A percentile compares a stretch with the other conserved stretches of the same genome.
These are phyloP conservation scores for Dendryphion nanum DNA, from an alignment of 2,329 filamentous ascomycete species.

Conservation along the genomic window DNA sequence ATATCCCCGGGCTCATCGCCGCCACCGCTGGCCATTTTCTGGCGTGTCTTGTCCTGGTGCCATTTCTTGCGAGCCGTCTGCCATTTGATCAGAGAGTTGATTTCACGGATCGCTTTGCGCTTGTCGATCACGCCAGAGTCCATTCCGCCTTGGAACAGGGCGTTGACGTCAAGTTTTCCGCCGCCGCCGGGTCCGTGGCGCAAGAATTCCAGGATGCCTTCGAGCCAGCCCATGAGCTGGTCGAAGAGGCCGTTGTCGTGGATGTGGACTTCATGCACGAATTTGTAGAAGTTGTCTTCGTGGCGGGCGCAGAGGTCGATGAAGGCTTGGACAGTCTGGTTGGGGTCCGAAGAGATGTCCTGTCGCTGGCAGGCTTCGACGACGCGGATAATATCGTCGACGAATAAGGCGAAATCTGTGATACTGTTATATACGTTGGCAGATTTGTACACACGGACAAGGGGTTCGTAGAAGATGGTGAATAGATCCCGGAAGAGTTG, in stretches of 20 bases:
- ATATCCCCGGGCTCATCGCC: constrained; percentile 46
- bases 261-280: constrained; percentile 94
- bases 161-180: constrained; percentile 91
- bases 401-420: constrained; percentile 90
- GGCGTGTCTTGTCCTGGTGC: constrained; percentile 95
- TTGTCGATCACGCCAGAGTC: constrained; percentile 68
- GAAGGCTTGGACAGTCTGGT: constrained; percentile 96
- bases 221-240: constrained; percentile 95
- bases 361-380: constrained; percentile 66
- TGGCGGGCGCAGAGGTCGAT: constrained; percentile 95
- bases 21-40: constrained; percentile 95
- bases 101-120: constrained; percentile 71
- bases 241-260: constrained; percentile 97
- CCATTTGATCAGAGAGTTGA: constrained; percentile 85
- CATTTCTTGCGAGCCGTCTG: constrained; percentile 95
- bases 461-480: constrained; percentile 97
- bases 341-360: constrained; percentile 91
- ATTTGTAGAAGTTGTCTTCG: constrained; percentile 97
- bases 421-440: constrained; percentile 98
- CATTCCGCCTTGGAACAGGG: constrained; percentile 78
- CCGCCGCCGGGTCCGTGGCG: constrained; percentile 75
- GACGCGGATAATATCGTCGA: constrained; percentile 88
- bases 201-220: constrained; percentile 90
- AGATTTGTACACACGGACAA: constrained; percentile 96
- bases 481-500: constrained; percentile 94